A percentile compares a stretch with the other conserved stretches of the same genome.
Conservation (phyloP, 352 stramenopile genomes). For the Globisporangium cylindrosporum region DNA sequence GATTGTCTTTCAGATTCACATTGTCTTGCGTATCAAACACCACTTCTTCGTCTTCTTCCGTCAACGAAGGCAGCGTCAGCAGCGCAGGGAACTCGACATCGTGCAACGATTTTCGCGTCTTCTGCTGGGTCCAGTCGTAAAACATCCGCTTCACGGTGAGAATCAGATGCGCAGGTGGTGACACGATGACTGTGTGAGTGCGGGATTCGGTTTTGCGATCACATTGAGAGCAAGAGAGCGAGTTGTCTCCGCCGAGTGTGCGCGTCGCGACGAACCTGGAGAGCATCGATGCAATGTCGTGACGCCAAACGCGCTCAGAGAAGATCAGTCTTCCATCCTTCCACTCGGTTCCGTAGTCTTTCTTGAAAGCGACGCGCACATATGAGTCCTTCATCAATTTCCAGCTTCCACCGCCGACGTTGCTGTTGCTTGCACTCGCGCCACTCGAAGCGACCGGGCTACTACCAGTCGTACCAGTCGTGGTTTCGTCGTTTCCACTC, state of each 20-base stretch:
- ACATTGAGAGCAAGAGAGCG: constrained; percentile 68
- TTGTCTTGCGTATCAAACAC: constrained; percentile 23
- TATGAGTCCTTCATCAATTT: constrained; percentile 83
- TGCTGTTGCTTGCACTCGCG: background rate
- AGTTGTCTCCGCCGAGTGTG: constrained; percentile 79
- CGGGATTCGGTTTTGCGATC: constrained; percentile 77
- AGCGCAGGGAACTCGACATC: constrained; percentile 75
- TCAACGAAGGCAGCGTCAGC: constrained; percentile 67
- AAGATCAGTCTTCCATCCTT: constrained; percentile 70
- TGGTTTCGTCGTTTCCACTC: constrained; percentile 48
- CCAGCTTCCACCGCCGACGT: constrained; percentile 39
- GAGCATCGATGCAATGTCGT: constrained; percentile 83
- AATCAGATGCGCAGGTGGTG: constrained; percentile 81
- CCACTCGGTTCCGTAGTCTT: constrained; percentile 88
- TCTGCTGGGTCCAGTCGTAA: constrained; percentile 87
- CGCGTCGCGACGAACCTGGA: constrained; percentile 75
- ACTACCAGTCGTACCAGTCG: constrained; percentile 9
- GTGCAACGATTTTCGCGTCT: constrained; percentile 84
- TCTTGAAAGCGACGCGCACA: constrained; percentile 87
- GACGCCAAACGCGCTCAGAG: constrained; percentile 81
- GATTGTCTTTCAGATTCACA: constrained; percentile 17
- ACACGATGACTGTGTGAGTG: constrained; percentile 76
- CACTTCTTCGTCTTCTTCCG: constrained; percentile 48
- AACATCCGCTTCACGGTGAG: constrained; percentile 90
- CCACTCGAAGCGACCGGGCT: constrained; percentile 1